Base-by-base conservation (phyloP, 371 early-diverging fungal species). In the Amoeboaphelidium protococcarum region DNA sequence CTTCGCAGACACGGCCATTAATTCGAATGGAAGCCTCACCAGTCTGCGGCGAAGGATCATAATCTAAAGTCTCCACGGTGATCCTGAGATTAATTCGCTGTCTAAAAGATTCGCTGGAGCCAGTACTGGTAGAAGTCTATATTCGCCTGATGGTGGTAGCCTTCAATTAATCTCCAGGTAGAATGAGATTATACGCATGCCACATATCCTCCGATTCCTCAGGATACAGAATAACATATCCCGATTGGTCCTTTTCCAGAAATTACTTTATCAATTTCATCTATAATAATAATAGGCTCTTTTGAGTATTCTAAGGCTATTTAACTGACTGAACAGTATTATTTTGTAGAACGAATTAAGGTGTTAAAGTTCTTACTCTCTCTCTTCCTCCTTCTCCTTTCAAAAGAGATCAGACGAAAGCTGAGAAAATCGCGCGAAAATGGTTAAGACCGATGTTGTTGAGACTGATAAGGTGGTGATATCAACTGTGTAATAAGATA, bases 121-220 rank as follows among this genome's bases (percentile, higher is more conserved):
- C 95, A 1, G 95, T 90, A 25, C 74, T 52, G 42, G 77, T 71
- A 58, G 87, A 66, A 69, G 45, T 73, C 60, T 58, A 85, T 72
- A 95, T 72, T 13, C 87, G 78, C 31, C 86, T 84, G 52, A 87
- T 64, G 6, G 92, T 86, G 1, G 80, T 71, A 6, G 85, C 82
- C 54, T 73, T 69, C 45, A 95, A 67, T 53, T 67, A 64, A 67
- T 95, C 96, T 42, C 80, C 84, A 50, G 71, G 68, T 13, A 71
- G 62, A 45, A 95, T 76, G 40, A 95, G 66, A 61, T 92, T 90
- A 67, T 91, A 95, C 25, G 82, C 72, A 59, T 89, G 87, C 92
- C 96, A 95, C 83, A 95, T 84, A 61, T 91, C 96, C 57, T 95
- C 92, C 42, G 73, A 57, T 54, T 92, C 88, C 56, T 92, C 90